These are phyloP conservation scores for Lathyrus aphaca DNA, from an alignment of 306 rosid species.

Conservation along the genomic window DNA sequence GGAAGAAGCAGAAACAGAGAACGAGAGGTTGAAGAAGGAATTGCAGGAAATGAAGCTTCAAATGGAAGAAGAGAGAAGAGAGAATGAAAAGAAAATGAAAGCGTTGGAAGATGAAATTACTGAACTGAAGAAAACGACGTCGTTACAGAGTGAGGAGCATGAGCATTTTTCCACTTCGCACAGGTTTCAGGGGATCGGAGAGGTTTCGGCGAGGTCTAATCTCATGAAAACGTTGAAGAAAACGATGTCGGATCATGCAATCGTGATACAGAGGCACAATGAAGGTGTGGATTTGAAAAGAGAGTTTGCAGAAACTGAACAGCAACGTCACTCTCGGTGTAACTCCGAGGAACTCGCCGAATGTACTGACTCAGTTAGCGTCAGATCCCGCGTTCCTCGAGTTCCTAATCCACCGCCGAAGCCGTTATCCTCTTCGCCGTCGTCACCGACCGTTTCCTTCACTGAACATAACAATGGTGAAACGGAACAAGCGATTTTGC, in stretches of 20 bases:
- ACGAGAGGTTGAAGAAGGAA: constrained; percentile 49
- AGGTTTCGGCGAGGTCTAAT: constrained; percentile 59
- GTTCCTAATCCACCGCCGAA: constrained; percentile 96
- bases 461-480: constrained; percentile 15
- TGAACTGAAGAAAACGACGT: constrained; percentile 65
- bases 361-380: constrained; percentile 46
- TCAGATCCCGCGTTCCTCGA: constrained; percentile 82
- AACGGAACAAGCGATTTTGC: constrained; percentile 46
- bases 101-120: constrained; percentile 63
- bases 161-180: constrained; percentile 61
- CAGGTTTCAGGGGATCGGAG: constrained; percentile 68
- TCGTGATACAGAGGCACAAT: constrained; percentile 39
- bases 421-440: constrained; percentile 47
- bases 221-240: constrained; percentile 64
- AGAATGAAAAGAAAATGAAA: constrained; percentile 46
- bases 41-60: constrained; percentile 45
- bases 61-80: constrained; percentile 55
- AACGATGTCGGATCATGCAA: constrained; percentile 44
- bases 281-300: constrained; percentile 61
- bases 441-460: constrained; percentile 33
- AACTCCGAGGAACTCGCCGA: constrained; percentile 87
- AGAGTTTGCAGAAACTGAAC: constrained; percentile 57
- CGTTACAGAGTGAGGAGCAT: constrained; percentile 39
- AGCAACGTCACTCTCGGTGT: constrained; percentile 62
- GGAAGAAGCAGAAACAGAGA: constrained; percentile 59